These are phyloP conservation scores for Ceratocystis cubensis DNA, from an alignment of 2,329 filamentous ascomycete species.

Conservation along the genomic window DNA sequence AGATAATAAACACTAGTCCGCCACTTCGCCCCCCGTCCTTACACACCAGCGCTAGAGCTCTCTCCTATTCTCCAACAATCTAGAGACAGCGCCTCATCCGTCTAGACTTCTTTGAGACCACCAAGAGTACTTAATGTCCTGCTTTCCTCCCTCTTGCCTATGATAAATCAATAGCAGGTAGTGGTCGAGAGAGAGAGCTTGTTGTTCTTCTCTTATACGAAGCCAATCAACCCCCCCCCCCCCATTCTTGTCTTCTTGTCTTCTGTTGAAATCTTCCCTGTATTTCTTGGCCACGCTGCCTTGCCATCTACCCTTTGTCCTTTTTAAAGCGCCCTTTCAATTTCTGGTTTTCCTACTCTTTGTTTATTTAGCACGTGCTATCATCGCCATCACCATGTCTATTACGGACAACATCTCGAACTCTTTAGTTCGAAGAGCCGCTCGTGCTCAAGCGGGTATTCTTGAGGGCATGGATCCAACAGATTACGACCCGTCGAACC, in stretches of 20 bases:
- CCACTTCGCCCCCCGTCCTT: neutral
- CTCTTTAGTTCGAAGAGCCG: slow-evolving; percentile 24
- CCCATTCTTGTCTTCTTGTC: neutral
- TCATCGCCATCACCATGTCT: slow-evolving; percentile 22
- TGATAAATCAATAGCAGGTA: neutral
- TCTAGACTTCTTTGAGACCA: neutral
- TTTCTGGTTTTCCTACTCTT: no score
- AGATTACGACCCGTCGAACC: slow-evolving; percentile 55
- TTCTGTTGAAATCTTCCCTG: neutral
- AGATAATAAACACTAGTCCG: neutral
- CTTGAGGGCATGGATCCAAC: slow-evolving; percentile 59
- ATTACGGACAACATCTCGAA: slow-evolving; percentile 26
- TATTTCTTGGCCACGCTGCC: neutral
- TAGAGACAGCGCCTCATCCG: neutral
- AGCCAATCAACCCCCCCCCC: no score
- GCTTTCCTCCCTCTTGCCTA: neutral
- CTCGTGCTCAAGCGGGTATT: slow-evolving; percentile 44
- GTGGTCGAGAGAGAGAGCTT: neutral
- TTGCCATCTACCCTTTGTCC: neutral
- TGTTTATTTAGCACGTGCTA: no score
- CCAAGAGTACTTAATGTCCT: neutral
- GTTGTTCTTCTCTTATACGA: neutral
- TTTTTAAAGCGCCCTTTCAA: neutral
- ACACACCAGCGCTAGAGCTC: neutral
- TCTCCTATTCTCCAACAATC: slow-evolving; percentile 4